These are phyloP conservation scores for Cyberlindnera mycetangii DNA, from an alignment of 805 yeast genomes.

Conservation along the genomic window DNA sequence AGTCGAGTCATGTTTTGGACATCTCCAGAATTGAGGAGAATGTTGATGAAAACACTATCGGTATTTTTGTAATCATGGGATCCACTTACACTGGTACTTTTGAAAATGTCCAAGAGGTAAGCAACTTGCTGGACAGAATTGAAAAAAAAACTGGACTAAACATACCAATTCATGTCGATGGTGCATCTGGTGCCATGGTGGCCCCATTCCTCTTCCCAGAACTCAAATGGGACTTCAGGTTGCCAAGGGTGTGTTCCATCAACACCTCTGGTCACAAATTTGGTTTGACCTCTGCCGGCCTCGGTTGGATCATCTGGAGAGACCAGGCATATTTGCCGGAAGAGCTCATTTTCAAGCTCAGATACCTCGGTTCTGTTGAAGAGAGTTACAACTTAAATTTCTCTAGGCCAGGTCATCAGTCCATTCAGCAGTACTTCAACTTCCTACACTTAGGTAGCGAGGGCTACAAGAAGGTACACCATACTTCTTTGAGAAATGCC, in stretches of 20 bases:
- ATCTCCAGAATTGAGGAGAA: constrained; percentile 53
- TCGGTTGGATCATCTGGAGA: constrained; percentile 91
- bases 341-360: constrained; percentile 70
- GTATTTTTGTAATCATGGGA: constrained; percentile 83
- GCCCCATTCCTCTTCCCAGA: constrained; percentile 83
- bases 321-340: constrained; percentile 62
- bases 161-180: constrained; percentile 89
- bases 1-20: constrained; percentile 65
- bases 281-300: constrained; percentile 86
- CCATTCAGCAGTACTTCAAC: constrained; percentile 82
- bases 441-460: constrained; percentile 65
- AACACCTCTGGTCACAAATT: constrained; percentile 93
- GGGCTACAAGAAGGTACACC: constrained; percentile 68
- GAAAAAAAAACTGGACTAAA: constrained; percentile 63
- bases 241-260: constrained; percentile 76
- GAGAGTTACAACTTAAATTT: constrained; percentile 85
- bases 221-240: constrained; percentile 78
- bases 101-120: constrained; percentile 66
- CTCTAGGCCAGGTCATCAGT: constrained; percentile 91
- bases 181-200: constrained; percentile 86
- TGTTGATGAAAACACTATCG: constrained; percentile 90
- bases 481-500: constrained; percentile 66
- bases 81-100: constrained; percentile 93
- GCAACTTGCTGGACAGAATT: constrained; percentile 63
- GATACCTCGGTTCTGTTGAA: constrained; percentile 85